phyloP scores from a whole-genome alignment of 805 yeast genomes.

The Metschnikowia similis region DNA sequence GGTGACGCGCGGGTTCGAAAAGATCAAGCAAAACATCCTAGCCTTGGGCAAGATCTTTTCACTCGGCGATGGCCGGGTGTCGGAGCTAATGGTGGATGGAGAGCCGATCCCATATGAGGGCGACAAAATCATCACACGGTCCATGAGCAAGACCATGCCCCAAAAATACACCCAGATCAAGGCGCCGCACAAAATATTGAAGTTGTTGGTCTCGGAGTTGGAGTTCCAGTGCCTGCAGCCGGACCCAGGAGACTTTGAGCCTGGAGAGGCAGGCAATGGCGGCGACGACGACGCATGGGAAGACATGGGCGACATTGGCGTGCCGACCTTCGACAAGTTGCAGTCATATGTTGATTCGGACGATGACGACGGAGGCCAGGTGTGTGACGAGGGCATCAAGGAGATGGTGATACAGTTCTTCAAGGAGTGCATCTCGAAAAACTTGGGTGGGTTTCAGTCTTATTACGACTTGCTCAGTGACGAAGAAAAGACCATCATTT shows the following conservation, averaged over 20 bases:
- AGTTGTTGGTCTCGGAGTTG: constrained; percentile 66
- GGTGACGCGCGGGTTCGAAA: constrained; percentile 71
- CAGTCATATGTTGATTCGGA: constrained; percentile 51
- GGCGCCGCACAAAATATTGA: constrained; percentile 67
- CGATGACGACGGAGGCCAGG: constrained; percentile 27
- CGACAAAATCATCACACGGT: constrained; percentile 76
- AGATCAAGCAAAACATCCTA: constrained; percentile 59
- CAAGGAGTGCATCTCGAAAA: constrained; percentile 49
- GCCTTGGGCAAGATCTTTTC: constrained; percentile 69
- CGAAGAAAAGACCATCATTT: constrained; percentile 49
- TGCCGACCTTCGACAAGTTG: constrained; percentile 58
- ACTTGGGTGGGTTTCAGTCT: constrained; percentile 48
- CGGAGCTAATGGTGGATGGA: constrained; percentile 64
- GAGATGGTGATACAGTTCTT: constrained; percentile 48
- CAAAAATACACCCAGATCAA: constrained; percentile 60
- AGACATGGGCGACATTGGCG: constrained; percentile 65
- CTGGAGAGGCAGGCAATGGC: constrained; percentile 20
- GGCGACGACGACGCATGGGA: constrained; percentile 61
- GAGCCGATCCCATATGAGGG: constrained; percentile 59
- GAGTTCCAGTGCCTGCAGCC: constrained; percentile 57
- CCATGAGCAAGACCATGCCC: constrained; percentile 69
- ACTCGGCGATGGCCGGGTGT: constrained; percentile 52
- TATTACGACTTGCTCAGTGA: constrained; percentile 48
- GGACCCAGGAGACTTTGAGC: constrained; percentile 34
- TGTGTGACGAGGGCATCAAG: constrained; percentile 33